Base-by-base conservation (phyloP, 139 green algal genomes). In the Limnomonas spitsbergensis region DNA sequence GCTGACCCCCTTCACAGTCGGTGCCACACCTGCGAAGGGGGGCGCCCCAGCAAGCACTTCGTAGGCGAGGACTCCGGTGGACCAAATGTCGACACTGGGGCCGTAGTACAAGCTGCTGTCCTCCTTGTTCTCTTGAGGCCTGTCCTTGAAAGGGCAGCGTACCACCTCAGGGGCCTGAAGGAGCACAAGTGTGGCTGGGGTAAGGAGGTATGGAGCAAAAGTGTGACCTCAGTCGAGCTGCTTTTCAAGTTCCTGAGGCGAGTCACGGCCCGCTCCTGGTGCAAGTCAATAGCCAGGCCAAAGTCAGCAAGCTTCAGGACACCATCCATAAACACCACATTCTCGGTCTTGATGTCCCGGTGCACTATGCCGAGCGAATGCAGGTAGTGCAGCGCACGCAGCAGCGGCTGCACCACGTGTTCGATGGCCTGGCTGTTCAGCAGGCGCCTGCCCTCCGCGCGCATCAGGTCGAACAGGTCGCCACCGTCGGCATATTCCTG, bases 111-210 rank as follows among this genome's bases (percentile, higher is more conserved):
- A 27, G 56, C 14, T 4, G 26, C 26, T 69, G 26, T 26, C 20
- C 14, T 69, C 56, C 56, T 69, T 69, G 56, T 69, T 32, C 56
- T 69, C 56, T 37, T 35, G 26, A 14, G n/a, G 26, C 20, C 7
- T 6, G 20, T 32, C 34, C 56, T 69, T 69, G 26, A 37, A 14
- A 69, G 56, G 56, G 56, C 56, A 69, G 20, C 31, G 56, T 6
- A 69, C 20, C 56, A 69, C 56, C 56, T 69, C 56, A 9, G 56
- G 56, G 20, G 56, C 56, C 56, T 69, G n/a, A n/a, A n/a, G n/a
- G n/a, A n/a, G n/a, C n/a, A n/a, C n/a, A n/a, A n/a, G n/a, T n/a
- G n/a, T n/a, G n/a, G n/a, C n/a, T n/a, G n/a, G n/a, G n/a, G n/a
- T n/a, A n/a, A n/a, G n/a, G n/a, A n/a, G n/a, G n/a, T n/a, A n/a